phyloP scores from a whole-genome alignment of 345 rosid genomes.

The Syzygium grande region DNA sequence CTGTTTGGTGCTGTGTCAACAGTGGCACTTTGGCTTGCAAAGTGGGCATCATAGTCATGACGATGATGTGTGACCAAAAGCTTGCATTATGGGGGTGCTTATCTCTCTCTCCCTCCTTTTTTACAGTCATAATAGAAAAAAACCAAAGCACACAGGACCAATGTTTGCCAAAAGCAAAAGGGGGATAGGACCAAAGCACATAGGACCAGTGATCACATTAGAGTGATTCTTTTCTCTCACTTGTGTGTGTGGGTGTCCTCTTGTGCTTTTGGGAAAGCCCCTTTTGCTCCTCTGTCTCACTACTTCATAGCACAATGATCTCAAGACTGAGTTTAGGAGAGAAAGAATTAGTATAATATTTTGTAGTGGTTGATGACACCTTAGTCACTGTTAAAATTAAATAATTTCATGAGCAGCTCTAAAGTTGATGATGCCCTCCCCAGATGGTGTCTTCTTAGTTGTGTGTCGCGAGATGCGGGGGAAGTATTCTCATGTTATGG shows the following conservation, averaged over 20 bases:
- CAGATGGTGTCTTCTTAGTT: neutral
- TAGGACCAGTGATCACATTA: neutral
- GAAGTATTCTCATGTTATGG: neutral
- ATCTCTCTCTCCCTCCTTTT: neutral
- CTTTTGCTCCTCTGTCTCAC: neutral
- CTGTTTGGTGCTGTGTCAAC: neutral
- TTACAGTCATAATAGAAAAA: neutral
- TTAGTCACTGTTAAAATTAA: neutral
- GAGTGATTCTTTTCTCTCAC: neutral
- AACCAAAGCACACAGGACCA: neutral
- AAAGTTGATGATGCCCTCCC: neutral
- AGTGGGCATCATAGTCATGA: neutral
- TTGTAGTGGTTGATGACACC: neutral
- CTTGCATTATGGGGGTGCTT: neutral
- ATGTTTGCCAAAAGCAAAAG: neutral
- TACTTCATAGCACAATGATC: neutral
- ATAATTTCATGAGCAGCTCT: neutral
- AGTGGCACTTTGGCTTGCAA: neutral
- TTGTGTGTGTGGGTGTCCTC: neutral
- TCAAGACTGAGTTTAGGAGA: neutral
- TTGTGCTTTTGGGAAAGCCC: neutral
- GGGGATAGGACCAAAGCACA: neutral
- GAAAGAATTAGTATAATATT: neutral
- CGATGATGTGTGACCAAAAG: neutral
- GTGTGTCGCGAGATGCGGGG: neutral